Base-by-base conservation (phyloP, 352 stramenopile genomes). In the Pilasporangium apinafurcum region DNA sequence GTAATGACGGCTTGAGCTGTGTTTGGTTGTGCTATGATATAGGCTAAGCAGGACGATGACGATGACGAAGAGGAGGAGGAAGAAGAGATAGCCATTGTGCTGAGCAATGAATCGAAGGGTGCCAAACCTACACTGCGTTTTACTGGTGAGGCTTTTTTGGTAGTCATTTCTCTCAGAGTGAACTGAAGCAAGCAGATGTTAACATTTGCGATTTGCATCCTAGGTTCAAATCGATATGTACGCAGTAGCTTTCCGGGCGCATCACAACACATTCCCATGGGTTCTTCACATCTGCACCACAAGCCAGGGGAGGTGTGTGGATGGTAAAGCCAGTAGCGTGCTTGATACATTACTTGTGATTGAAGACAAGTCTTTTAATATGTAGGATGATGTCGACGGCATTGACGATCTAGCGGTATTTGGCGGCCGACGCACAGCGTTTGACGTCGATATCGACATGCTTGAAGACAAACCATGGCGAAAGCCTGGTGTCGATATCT, bases 381-480 rank as follows among this genome's bases (percentile, higher is more conserved):
- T 24, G 28, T 22, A 64, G 55, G 45, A 34, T 5, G 58, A 72
- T n/a, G 37, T 37, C 17, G 64, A 63, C 4, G 56, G 67, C 20
- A 56, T 83, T 32, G 81, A 91, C n/a, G 78, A 91, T 27, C 55
- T 91, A 35, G 58, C 72, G 35, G 61, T 85, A 34, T 87, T 91
- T 49, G 79, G 82, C n/a, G 82, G 77, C 17, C 75, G 82, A 25
- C 77, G 82, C 34, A 96, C 83, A 8, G 87, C 87, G 2, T 96
- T 96, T 43, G 87, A 96, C 45, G 81, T 96, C 33, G 84, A 96
- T 48, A 95, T 96, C 37, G 86, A 96, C 46, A 77, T 88, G 48
- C 61, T 96, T 16, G 86, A 96, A 36, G 86, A 96, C 52, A 79
- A 93, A 45, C 88, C 86, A 9, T 96, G 88, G 88, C 76, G 88